Conservation (phyloP, 1,139 yeast species). For the Saccharomyces hybrid region DNA sequence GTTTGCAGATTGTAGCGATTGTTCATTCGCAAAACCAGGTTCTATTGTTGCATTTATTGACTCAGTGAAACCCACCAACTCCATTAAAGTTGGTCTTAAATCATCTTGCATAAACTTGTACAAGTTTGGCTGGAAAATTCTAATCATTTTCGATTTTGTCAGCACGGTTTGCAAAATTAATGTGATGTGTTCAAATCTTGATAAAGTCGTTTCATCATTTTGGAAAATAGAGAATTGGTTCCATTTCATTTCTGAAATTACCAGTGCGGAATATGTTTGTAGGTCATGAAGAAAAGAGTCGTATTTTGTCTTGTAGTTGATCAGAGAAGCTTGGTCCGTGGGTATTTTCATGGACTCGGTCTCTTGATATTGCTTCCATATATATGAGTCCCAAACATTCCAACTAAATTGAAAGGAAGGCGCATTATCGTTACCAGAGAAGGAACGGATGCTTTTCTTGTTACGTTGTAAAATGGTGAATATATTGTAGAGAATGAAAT, state of each 20-base stretch:
- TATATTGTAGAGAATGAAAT: constrained; percentile 14
- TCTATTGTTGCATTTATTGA: not conserved
- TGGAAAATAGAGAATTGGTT: not conserved
- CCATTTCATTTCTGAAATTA: constrained; percentile 17
- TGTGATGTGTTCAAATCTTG: constrained; percentile 1
- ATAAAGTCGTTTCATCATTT: not conserved
- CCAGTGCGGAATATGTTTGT: constrained; percentile 12
- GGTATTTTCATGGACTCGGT: constrained; percentile 8
- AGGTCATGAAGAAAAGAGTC: constrained; percentile 16
- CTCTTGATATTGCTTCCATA: constrained; percentile 11
- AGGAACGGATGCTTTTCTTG: not conserved
- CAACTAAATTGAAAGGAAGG: constrained; percentile 1
- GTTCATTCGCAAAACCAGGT: not conserved
- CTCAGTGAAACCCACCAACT: not conserved
- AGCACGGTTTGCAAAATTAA: not conserved
- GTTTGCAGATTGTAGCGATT: not conserved
- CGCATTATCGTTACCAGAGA: not conserved
- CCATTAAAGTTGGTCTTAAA: not conserved
- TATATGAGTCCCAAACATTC: constrained; percentile 17
- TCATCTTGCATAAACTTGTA: not conserved
- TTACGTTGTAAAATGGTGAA: constrained; percentile 5
- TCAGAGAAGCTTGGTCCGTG: constrained; percentile 8
- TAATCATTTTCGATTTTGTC: not conserved
- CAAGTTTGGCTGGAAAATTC: not conserved
- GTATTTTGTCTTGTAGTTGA: constrained; percentile 9